Conservation (phyloP, 2,329 filamentous ascomycete species). For the Cytospora piceicola region DNA sequence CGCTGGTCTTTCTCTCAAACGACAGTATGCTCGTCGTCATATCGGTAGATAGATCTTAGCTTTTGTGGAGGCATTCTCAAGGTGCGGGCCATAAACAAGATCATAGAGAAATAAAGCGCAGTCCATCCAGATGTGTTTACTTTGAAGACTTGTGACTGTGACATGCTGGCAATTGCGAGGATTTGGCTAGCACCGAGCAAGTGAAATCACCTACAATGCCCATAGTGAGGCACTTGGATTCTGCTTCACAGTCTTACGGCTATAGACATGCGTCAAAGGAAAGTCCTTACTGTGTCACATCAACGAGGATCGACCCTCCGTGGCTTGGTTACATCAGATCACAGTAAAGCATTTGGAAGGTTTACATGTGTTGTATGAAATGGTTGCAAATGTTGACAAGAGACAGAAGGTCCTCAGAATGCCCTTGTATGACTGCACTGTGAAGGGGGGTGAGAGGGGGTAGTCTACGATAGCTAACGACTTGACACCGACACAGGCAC, state of each 20-base stretch:
- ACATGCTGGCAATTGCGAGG: not conserved
- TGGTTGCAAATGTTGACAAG: too few species aligned
- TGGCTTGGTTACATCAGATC: too few species aligned
- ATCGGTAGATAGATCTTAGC: not conserved
- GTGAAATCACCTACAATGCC: not conserved
- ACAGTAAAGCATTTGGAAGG: too few species aligned
- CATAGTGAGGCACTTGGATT: not conserved
- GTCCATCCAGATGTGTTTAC: not conserved
- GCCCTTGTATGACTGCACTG: too few species aligned
- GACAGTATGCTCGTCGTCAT: not conserved
- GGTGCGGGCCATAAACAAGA: not conserved
- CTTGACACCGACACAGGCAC: too few species aligned
- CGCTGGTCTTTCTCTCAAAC: not conserved
- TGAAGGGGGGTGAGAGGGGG: too few species aligned
- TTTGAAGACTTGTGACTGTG: not conserved
- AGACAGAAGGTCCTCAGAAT: too few species aligned
- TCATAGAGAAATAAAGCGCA: not conserved
- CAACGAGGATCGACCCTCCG: not conserved
- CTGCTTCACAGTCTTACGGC: not conserved
- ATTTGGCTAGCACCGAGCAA: not conserved
- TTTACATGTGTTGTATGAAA: too few species aligned
- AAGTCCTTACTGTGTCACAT: not conserved
- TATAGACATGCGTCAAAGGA: not conserved
- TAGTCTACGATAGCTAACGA: too few species aligned
- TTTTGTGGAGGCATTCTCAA: not conserved